Conservation (phyloP, 768 basidiomycete genomes). For the Trametes maxima region DNA sequence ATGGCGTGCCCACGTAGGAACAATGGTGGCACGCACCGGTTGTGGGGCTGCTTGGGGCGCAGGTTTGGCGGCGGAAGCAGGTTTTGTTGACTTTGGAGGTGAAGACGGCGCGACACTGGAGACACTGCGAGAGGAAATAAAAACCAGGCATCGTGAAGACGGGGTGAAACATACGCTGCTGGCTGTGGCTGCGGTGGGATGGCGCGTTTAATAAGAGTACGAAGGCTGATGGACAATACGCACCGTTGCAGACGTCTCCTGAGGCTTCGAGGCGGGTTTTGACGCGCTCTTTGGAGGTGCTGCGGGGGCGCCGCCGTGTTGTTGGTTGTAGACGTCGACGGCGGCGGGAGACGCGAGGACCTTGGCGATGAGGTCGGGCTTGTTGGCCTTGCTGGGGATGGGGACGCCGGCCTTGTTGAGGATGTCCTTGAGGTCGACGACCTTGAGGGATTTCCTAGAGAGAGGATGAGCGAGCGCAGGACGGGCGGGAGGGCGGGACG, state of each 20-base stretch:
- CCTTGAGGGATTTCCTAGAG: slow-evolving; percentile 63
- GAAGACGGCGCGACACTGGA: slow-evolving; percentile 8
- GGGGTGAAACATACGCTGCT: slow-evolving; percentile 31
- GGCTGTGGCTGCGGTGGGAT: slow-evolving; percentile 36
- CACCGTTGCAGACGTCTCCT: slow-evolving; percentile 13
- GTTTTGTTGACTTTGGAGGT: slow-evolving; percentile 33
- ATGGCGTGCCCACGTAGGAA: neutral
- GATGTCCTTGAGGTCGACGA: slow-evolving; percentile 67
- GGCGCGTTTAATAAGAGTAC: slow-evolving; percentile 33
- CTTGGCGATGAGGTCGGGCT: slow-evolving; percentile 65
- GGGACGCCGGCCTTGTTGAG: slow-evolving; percentile 53
- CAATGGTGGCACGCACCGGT: slow-evolving; percentile 2
- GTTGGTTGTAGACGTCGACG: slow-evolving; percentile 48
- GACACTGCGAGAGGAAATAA: neutral
- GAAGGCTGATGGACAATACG: slow-evolving; percentile 4
- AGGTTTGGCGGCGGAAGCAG: slow-evolving; percentile 11
- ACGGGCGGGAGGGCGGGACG: slow-evolving; percentile 18
- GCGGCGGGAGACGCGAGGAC: slow-evolving; percentile 58
- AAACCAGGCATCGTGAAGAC: neutral
- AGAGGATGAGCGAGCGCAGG: slow-evolving; percentile 1
- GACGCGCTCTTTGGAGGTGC: slow-evolving; percentile 34
- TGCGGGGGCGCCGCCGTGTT: slow-evolving; percentile 19
- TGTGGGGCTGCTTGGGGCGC: slow-evolving; percentile 19
- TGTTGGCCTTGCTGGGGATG: slow-evolving; percentile 60
- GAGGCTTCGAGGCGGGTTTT: slow-evolving; percentile 28